Evolutionary conservation across 164 flowering plant genomes (phyloP).

Genomic region (Liriodendron chinense): DNA sequence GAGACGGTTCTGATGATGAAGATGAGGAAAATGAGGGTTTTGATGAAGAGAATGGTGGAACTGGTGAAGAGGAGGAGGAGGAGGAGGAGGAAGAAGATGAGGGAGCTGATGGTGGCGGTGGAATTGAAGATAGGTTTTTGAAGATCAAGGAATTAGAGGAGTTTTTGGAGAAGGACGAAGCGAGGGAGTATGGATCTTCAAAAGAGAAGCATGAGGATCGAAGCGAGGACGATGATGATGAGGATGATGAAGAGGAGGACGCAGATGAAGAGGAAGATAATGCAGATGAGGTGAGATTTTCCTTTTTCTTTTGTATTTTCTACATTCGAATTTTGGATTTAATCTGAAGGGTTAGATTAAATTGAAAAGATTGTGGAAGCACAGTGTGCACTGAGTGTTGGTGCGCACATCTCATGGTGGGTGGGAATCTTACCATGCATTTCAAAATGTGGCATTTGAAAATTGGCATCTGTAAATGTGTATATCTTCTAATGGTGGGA

Average conservation of each 20-base stretch:
- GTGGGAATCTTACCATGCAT: no score
- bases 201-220: conserved; percentile 15
- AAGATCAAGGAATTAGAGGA: conserved; percentile 70
- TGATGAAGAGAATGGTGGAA: conserved; percentile 24
- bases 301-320: neutral
- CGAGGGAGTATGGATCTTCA: conserved; percentile 51
- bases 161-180: conserved; percentile 70
- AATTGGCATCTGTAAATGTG: no score
- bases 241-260: conserved; percentile 32
- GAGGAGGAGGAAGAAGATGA: conserved; percentile 36
- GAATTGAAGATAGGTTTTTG: conserved; percentile 74
- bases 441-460: no score
- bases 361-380: no score
- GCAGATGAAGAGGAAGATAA: conserved; percentile 34
- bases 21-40: conserved; percentile 17
- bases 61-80: conserved; percentile 24
- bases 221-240: conserved; percentile 4
- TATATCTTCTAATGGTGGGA: no score
- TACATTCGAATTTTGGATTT: no score
- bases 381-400: no score
- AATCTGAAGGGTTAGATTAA: no score
- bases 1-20: conserved; percentile 23
- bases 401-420: no score
- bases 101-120: conserved; percentile 27
- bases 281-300: conserved; percentile 37